Conservation (phyloP, 2,329 filamentous ascomycete genomes). For the Claviceps fusiformis region DNA sequence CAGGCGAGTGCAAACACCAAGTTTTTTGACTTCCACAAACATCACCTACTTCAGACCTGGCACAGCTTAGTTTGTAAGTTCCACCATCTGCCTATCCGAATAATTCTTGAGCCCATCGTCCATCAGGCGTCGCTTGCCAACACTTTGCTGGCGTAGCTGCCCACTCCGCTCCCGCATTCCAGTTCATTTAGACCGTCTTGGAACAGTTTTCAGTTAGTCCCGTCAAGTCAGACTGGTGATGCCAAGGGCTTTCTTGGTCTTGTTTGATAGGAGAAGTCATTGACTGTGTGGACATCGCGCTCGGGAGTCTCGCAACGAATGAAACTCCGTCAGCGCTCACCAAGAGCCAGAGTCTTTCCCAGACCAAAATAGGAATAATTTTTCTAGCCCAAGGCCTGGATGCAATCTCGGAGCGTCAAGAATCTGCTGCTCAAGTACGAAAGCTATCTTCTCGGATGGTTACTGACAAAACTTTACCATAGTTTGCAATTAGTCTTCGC, state of each 20-base stretch:
- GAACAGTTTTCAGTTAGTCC: background rate
- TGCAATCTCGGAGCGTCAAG: background rate
- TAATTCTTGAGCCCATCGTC: background rate
- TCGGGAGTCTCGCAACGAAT: background rate
- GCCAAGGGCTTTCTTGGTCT: background rate
- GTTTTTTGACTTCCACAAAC: background rate
- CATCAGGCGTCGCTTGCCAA: background rate
- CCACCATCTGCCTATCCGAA: background rate
- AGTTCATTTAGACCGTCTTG: slow-evolving; percentile 1
- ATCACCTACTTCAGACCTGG: background rate
- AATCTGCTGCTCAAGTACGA: no score
- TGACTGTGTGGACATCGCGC: background rate
- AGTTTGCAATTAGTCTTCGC: background rate
- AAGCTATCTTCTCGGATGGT: background rate
- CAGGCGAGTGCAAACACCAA: background rate
- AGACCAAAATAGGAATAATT: background rate
- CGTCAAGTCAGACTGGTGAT: background rate
- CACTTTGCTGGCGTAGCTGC: background rate
- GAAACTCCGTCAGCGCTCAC: background rate
- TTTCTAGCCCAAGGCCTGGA: background rate
- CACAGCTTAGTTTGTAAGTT: background rate
- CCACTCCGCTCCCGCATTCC: slow-evolving; percentile 4
- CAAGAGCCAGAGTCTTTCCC: background rate
- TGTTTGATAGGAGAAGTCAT: background rate
- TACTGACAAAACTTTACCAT: background rate